phyloP scores from a whole-genome alignment of 306 rosid species.

The Vicia sativa region DNA sequence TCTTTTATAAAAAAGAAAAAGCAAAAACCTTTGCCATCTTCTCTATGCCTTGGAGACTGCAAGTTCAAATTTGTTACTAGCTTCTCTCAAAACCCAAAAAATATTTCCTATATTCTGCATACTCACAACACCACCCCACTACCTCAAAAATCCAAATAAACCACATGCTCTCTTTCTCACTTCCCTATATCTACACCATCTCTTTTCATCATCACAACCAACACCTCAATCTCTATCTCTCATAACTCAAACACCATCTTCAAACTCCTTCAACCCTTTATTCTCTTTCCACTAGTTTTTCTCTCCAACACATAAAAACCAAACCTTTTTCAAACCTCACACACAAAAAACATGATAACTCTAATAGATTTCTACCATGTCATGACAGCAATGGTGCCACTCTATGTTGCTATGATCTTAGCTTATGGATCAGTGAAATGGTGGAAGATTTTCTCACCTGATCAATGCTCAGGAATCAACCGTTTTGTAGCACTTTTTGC shows the following conservation, averaged over 20 bases:
- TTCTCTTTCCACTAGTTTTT: not conserved
- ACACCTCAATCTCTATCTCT: conserved; percentile 7
- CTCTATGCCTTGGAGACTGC: conserved; percentile 55
- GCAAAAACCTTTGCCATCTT: conserved; percentile 4
- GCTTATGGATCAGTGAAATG: conserved; percentile 97
- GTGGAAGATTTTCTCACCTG: conserved; percentile 96
- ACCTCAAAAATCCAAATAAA: conserved; percentile 49
- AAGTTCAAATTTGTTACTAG: conserved; percentile 42
- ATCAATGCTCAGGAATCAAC: conserved; percentile 94
- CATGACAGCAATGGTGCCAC: conserved; percentile 95
- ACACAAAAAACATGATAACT: conserved; percentile 54
- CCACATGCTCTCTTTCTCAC: conserved; percentile 69
- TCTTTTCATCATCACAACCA: conserved; percentile 41
- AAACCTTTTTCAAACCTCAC: not conserved
- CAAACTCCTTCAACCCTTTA: not conserved
- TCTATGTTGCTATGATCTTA: conserved; percentile 82
- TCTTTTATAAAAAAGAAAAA: too few species aligned
- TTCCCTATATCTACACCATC: conserved; percentile 35
- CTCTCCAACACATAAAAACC: not conserved
- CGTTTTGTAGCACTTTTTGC: conserved; percentile 94
- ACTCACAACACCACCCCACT: conserved; percentile 35
- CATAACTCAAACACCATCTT: conserved; percentile 5
- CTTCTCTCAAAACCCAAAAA: conserved; percentile 67
- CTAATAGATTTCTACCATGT: conserved; percentile 86
- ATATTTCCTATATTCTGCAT: conserved; percentile 40